Conservation (phyloP, 2,329 filamentous ascomycete genomes). For the Cercospora sojina region DNA sequence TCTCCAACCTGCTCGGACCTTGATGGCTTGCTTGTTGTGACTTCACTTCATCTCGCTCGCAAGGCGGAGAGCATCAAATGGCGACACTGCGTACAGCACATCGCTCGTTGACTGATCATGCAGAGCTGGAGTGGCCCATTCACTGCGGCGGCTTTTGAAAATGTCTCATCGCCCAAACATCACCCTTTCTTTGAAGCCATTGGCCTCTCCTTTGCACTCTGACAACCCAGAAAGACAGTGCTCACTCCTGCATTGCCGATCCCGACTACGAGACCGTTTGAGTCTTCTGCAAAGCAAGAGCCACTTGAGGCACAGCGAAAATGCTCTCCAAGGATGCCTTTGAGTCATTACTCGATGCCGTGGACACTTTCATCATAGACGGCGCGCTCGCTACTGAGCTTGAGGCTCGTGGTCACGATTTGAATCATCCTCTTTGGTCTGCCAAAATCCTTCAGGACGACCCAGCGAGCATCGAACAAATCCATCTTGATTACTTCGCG, state of each 20-base stretch:
- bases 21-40: slow-evolving; percentile 7
- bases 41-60: slow-evolving; percentile 6
- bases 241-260: background rate
- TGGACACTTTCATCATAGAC: slow-evolving; percentile 43
- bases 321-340: slow-evolving; percentile 32
- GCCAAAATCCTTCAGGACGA: slow-evolving; percentile 43
- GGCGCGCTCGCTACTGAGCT: slow-evolving; percentile 51
- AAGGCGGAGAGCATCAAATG: background rate
- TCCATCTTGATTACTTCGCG: slow-evolving; percentile 48
- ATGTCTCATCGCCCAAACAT: background rate
- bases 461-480: slow-evolving; percentile 44
- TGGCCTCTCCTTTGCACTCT: background rate
- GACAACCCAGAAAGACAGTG: background rate
- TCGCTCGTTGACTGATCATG: background rate
- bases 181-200: background rate
- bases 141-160: background rate
- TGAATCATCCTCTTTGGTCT: slow-evolving; percentile 48
- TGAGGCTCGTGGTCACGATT: slow-evolving; percentile 45
- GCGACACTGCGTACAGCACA: background rate
- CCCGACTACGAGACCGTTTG: background rate
- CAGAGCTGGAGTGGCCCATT: background rate
- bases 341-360: slow-evolving; percentile 24
- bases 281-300: background rate
- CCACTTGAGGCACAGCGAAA: background rate
- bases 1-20: background rate